Conservation (phyloP, 2,329 filamentous ascomycete genomes). For the Sordariomycetes sp. region DNA sequence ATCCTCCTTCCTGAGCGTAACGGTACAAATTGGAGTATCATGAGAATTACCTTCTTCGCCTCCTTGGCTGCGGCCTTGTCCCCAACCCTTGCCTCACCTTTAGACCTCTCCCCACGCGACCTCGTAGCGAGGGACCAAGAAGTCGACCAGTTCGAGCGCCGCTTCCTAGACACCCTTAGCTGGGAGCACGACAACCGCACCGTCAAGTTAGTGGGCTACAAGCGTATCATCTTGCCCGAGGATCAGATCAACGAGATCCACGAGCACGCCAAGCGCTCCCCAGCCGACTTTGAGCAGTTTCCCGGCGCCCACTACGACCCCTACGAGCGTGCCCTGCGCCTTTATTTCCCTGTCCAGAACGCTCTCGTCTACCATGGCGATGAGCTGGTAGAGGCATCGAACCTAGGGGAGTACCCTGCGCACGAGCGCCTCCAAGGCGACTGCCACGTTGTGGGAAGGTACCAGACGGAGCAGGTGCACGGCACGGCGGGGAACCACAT, state of each 20-base stretch:
- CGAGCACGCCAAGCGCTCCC: constrained; percentile 1
- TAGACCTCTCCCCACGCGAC: background rate
- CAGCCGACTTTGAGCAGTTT: constrained; percentile 2
- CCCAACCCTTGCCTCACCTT: background rate
- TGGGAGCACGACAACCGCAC: constrained; percentile 8
- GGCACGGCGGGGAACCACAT: constrained; percentile 6
- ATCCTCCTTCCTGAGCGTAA: too few relatives aligned
- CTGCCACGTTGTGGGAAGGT: constrained; percentile 7
- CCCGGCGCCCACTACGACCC: background rate
- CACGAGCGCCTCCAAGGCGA: constrained; percentile 6
- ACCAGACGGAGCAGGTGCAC: constrained; percentile 7
- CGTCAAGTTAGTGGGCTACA: constrained; percentile 9
- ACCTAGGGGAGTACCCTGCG: constrained; percentile 5
- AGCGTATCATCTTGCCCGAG: constrained; percentile 7
- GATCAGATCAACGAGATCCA: constrained; percentile 6
- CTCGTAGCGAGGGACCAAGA: constrained; percentile 1
- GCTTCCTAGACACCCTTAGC: constrained; percentile 7
- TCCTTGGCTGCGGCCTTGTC: too few relatives aligned
- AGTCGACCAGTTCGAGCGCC: constrained; percentile 6
- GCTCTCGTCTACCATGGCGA: constrained; percentile 7
- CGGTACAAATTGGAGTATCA: too few relatives aligned
- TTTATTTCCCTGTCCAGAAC: constrained; percentile 9
- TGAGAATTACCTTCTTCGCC: too few relatives aligned
- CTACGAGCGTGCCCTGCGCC: constrained; percentile 4
- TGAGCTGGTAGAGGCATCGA: constrained; percentile 7